Conservation (phyloP, 768 basidiomycete genomes). For the Auriculariales sp. region DNA sequence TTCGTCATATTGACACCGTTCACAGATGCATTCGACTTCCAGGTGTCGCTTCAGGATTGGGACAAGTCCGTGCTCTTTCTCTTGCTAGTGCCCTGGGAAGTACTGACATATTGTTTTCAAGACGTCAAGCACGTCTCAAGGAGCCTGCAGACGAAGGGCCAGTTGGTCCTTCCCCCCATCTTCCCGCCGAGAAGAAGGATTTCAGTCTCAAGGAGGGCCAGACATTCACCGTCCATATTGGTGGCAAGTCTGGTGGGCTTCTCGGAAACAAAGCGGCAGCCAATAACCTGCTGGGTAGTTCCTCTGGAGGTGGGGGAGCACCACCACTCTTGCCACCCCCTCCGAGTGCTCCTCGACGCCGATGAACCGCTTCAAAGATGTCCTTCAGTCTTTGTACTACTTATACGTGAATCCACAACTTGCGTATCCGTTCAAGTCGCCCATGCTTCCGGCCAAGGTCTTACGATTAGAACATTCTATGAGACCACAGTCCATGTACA, state of each 20-base stretch:
- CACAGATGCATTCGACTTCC: constrained; percentile 16
- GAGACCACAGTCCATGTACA: no score
- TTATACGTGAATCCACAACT: no score
- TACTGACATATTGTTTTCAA: constrained; percentile 2
- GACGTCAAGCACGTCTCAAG: constrained; percentile 18
- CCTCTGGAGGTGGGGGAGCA: constrained; percentile 19
- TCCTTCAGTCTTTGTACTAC: no score
- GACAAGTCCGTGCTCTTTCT: constrained; percentile 39
- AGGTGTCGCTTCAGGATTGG: constrained; percentile 77
- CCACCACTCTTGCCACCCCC: constrained; percentile 77
- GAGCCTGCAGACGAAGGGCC: constrained; percentile 28
- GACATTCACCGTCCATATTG: constrained; percentile 82
- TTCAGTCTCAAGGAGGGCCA: constrained; percentile 91
- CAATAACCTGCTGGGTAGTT: constrained; percentile 12
- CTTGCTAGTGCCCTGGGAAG: not conserved
- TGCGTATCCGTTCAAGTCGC: no score
- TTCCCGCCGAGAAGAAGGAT: constrained; percentile 76
- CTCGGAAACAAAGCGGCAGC: constrained; percentile 14
- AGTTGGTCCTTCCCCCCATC: constrained; percentile 40
- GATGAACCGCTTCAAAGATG: no score
- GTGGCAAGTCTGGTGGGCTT: constrained; percentile 34
- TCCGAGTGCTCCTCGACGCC: constrained; percentile 39
- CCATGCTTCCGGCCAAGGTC: no score
- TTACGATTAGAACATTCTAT: no score
- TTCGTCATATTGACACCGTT: no score